A percentile compares a stretch with the other conserved stretches of the same genome.
phyloP scores from a whole-genome alignment of 1,284 basidiomycete species.

The Cryptococcus hybrid region DNA sequence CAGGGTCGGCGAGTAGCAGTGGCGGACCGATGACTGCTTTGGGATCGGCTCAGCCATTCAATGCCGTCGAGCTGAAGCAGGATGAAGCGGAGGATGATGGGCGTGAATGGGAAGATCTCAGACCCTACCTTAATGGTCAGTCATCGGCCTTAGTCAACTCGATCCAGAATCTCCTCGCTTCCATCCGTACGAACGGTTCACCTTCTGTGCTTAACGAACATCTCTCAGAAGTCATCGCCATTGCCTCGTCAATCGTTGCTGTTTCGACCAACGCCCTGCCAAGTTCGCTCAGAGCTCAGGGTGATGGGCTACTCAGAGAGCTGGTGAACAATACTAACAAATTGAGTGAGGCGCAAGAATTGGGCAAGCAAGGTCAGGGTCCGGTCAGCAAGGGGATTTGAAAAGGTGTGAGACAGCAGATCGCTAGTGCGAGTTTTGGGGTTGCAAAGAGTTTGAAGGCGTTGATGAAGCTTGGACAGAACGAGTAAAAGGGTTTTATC shows the following conservation, averaged over 20 bases:
- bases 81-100: slow-evolving; percentile 55
- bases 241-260: slow-evolving; percentile 94
- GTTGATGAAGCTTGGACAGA: slow-evolving; percentile 46
- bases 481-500: slow-evolving; percentile 4
- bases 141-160: slow-evolving; percentile 93
- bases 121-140: slow-evolving; percentile 95
- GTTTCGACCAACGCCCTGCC: slow-evolving; percentile 91
- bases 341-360: slow-evolving; percentile 80
- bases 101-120: slow-evolving; percentile 49
- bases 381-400: slow-evolving; percentile 39
- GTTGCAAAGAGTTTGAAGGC: slow-evolving; percentile 50
- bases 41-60: slow-evolving; percentile 6
- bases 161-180: slow-evolving; percentile 93
- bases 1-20: slow-evolving; percentile 6
- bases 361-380: slow-evolving; percentile 11
- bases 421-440: slow-evolving; percentile 50
- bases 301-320: slow-evolving; percentile 75
- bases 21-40: slow-evolving; percentile 3
- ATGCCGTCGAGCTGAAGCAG: slow-evolving; percentile 9
- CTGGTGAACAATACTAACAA: slow-evolving; percentile 87
- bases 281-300: slow-evolving; percentile 59
- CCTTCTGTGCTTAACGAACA: slow-evolving; percentile 86
- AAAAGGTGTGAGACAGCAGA: slow-evolving; percentile 44
- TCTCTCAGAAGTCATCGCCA: slow-evolving; percentile 95
- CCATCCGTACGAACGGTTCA: slow-evolving; percentile 88